Base-by-base conservation (phyloP, 192 early-diverging fungal genomes). In the Backusella morwellensis region DNA sequence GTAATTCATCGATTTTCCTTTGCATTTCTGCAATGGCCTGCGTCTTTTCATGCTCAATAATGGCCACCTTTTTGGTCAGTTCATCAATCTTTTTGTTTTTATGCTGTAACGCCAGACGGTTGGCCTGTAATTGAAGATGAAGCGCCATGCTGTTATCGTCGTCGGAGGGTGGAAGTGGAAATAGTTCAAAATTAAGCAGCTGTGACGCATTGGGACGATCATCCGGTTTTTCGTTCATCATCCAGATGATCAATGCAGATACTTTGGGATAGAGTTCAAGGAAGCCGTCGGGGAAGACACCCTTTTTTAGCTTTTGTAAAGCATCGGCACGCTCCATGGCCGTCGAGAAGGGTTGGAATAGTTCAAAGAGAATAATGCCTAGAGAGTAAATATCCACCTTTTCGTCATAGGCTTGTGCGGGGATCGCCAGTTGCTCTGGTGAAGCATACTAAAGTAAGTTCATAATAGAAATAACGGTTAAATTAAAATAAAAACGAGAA, bases 291-390 rank as follows among this genome's bases (percentile, higher is more conserved):
- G 93, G 91, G n/a, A 96, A 72, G n/a, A 90, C 86, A 0, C 89
- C 91, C 40, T 83, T 77, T 7, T 94, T 89, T 72, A 97, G 81
- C 1, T 89, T 87, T 47, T 85, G 72, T 29, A 98, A 72, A 3
- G 88, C 87, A 34, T 87, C 83, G 19, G 91, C 91, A 0, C 98
- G 91, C 83, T 99, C 98, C 96, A 98, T 98, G 0, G 85, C 87
- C 1, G 98, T 98, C 8, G 87, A 76, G 75, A 98, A 92, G 34
- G 97, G 95, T 36, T 94, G 93, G 81, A 92, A 92, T 59, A 99
- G 84, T 84, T 99, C 98, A 79, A 97, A 98, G 68, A 99, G 92
- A 44, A 99, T 93, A 50, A 99, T 97, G 3, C 98, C 98, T 12
- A 98, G 82, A 6, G 95, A 96, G 81, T 98, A 99, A 11, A 99